phyloP scores from a whole-genome alignment of 139 green algal genomes.

The Pleodorina starrii region DNA sequence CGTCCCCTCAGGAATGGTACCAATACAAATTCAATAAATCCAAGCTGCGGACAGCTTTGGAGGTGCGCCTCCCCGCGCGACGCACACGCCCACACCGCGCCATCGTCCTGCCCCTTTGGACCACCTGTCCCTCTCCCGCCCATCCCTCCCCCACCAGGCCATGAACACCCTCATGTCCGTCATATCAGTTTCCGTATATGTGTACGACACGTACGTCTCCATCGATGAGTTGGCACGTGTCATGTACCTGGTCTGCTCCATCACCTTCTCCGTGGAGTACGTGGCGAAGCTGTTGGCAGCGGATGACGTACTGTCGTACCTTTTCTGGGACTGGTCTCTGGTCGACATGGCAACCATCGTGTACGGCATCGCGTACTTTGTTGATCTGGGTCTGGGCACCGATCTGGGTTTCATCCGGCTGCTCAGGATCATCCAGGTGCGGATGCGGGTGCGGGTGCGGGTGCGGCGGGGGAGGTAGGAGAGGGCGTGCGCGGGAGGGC shows the following conservation, averaged over 20 bases:
- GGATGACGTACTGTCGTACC: constrained; percentile 16
- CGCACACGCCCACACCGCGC: no score
- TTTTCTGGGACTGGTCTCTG: constrained; percentile 41
- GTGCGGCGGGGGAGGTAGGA: no score
- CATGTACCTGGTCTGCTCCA: constrained; percentile 27
- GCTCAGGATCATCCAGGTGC: constrained; percentile 32
- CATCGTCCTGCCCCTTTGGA: no score
- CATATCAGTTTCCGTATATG: constrained; percentile 12
- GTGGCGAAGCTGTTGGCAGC: constrained; percentile 27
- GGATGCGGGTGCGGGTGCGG: neutral
- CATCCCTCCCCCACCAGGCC: no score
- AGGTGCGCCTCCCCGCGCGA: no score
- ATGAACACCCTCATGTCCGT: constrained; percentile 32
- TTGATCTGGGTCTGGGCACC: neutral
- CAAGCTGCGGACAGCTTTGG: neutral
- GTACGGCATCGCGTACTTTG: constrained; percentile 22
- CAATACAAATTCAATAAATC: constrained; percentile 18
- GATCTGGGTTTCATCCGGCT: constrained; percentile 13
- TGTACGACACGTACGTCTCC: constrained; percentile 46
- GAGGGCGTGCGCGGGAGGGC: no score
- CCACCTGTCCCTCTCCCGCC: no score
- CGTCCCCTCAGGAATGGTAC: constrained; percentile 44
- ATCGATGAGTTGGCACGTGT: neutral
- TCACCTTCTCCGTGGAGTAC: constrained; percentile 52
- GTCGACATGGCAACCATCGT: constrained; percentile 48